Percentiles rank a stretch among this genome's conserved stretches.
Conservation (phyloP, 495 filamentous ascomycete genomes). For the Tuber microsphaerosporum region DNA sequence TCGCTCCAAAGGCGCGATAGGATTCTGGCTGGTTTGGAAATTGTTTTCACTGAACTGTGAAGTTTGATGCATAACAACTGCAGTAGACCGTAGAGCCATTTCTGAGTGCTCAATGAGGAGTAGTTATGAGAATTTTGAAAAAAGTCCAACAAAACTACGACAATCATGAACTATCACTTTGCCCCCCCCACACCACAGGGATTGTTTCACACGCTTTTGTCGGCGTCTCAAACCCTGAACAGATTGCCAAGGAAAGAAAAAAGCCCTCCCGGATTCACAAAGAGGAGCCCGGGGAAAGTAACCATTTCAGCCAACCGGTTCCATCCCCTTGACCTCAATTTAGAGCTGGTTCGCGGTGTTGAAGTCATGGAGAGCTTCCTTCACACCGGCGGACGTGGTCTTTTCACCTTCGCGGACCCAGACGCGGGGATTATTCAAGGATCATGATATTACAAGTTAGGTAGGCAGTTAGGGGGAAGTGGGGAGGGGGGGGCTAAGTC, state of each 20-base stretch:
- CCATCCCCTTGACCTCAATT: conserved; percentile 36
- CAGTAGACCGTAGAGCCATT: background rate
- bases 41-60: background rate
- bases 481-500: conserved; percentile 46
- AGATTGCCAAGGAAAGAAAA: background rate
- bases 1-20: background rate
- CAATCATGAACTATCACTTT: conserved; percentile 1
- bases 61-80: background rate
- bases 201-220: background rate
- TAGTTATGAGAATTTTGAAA: background rate
- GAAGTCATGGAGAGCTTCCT: conserved; percentile 81
- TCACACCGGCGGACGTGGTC: conserved; percentile 78
- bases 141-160: background rate
- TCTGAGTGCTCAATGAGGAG: background rate
- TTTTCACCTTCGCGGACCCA: conserved; percentile 94
- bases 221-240: background rate
- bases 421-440: conserved; percentile 46
- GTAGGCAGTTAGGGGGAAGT: no score
- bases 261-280: background rate
- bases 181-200: background rate
- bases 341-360: conserved; percentile 79
- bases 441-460: background rate
- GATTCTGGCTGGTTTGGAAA: background rate
- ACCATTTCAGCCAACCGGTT: background rate
- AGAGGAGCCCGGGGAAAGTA: background rate